Evolutionary conservation across 2,329 filamentous ascomycete species (phyloP).

Genomic region (Tolypocladium nubicola): DNA sequence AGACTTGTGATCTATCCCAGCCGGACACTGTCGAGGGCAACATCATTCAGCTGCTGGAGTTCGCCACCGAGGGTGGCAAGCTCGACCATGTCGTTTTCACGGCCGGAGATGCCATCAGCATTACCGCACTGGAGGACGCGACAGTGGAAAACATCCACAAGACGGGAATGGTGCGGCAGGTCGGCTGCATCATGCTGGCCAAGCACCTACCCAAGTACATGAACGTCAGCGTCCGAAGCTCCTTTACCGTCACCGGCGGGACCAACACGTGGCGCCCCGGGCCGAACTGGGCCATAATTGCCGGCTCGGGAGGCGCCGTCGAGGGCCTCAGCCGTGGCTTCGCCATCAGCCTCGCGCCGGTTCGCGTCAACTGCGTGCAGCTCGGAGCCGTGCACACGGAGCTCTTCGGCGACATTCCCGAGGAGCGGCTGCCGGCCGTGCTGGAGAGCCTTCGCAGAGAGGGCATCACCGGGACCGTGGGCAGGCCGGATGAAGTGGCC

Average conservation of each 20-base stretch:
- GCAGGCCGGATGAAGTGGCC: slow-evolving; percentile 26
- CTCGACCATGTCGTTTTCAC: slow-evolving; percentile 50
- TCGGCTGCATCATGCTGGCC: slow-evolving; percentile 38
- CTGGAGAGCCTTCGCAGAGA: slow-evolving; percentile 8
- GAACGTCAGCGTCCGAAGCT: slow-evolving; percentile 26
- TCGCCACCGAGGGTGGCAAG: slow-evolving; percentile 32
- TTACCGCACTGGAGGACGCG: slow-evolving; percentile 27
- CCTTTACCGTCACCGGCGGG: slow-evolving; percentile 48
- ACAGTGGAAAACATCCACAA: slow-evolving; percentile 26
- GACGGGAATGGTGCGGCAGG: slow-evolving; percentile 37
- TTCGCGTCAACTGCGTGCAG: slow-evolving; percentile 51
- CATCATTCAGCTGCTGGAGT: slow-evolving; percentile 34
- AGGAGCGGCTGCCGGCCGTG: slow-evolving; percentile 5
- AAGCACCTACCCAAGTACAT: slow-evolving; percentile 38
- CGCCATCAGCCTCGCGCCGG: slow-evolving; percentile 51
- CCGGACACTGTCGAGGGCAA: slow-evolving; percentile 21
- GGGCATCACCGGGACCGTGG: slow-evolving; percentile 12
- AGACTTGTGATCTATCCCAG: slow-evolving; percentile 11
- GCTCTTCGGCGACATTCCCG: slow-evolving; percentile 14
- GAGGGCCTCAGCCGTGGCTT: slow-evolving; percentile 43
- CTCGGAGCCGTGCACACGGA: slow-evolving; percentile 44
- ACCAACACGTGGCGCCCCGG: slow-evolving; percentile 37
- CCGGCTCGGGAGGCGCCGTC: slow-evolving; percentile 36
- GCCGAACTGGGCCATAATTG: slow-evolving; percentile 38
- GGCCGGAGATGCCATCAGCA: slow-evolving; percentile 33